Evolutionary conservation across 2,329 filamentous ascomycete genomes (phyloP).

Genomic region (Alternaria sp.): DNA sequence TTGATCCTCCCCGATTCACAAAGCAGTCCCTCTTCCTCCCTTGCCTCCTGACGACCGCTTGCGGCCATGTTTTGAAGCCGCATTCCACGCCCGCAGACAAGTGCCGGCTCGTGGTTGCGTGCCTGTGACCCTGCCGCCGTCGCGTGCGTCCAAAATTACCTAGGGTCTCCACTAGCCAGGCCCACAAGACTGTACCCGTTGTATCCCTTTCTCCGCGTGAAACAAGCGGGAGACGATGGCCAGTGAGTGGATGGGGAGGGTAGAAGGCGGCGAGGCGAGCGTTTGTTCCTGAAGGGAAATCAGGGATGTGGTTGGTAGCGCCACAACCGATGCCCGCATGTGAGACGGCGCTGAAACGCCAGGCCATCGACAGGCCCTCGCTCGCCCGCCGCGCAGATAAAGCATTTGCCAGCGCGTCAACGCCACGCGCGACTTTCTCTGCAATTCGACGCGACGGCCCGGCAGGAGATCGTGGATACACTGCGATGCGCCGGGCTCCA

Average conservation of each 20-base stretch:
- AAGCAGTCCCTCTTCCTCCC: conserved; percentile 35
- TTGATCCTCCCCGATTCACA: conserved; percentile 22
- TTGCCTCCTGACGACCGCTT: conserved; percentile 31
- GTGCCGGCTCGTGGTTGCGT: conserved; percentile 24
- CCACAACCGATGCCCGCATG: conserved; percentile 32
- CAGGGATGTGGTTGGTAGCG: conserved; percentile 29
- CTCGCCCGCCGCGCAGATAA: conserved; percentile 27
- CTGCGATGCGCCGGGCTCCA: conserved; percentile 21
- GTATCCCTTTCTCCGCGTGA: conserved; percentile 35
- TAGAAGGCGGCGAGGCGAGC: conserved; percentile 34
- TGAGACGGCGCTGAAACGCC: conserved; percentile 32
- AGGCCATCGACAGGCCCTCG: conserved; percentile 24
- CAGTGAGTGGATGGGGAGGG: conserved; percentile 35
- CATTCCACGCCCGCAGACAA: conserved; percentile 26
- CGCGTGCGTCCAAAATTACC: conserved; percentile 30
- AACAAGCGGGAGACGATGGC: conserved; percentile 39
- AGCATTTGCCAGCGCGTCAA: conserved; percentile 35
- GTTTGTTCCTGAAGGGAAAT: conserved; percentile 30
- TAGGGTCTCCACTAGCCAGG: conserved; percentile 33
- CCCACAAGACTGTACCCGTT: conserved; percentile 26
- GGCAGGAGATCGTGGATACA: conserved; percentile 26
- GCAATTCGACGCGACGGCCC: conserved; percentile 36
- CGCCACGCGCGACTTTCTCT: conserved; percentile 24
- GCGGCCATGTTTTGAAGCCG: conserved; percentile 33
- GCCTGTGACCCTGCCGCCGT: conserved; percentile 40